Conservation (phyloP, 2,329 filamentous ascomycete genomes). For the Epichloe typhina region DNA sequence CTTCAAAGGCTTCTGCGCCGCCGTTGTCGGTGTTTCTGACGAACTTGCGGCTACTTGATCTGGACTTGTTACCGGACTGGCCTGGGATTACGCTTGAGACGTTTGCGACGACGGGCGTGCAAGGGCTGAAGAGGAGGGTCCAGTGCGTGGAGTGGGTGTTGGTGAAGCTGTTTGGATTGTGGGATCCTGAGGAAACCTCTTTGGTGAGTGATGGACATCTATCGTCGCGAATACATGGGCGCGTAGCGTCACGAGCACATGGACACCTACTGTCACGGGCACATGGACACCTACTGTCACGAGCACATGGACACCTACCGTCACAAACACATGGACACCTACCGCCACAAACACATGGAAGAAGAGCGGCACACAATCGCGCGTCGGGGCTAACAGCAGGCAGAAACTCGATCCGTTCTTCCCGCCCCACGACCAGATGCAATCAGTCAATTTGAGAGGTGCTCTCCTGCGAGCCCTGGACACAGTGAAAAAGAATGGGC, state of each 20-base stretch:
- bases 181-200: constrained; percentile 63
- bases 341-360: neutral
- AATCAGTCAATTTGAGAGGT: constrained; percentile 80
- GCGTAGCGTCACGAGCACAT: neutral
- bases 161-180: constrained; percentile 75
- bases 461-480: constrained; percentile 72
- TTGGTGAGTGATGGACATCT: constrained; percentile 38
- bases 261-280: neutral
- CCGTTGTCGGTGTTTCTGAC: constrained; percentile 48
- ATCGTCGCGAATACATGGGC: neutral
- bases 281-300: neutral
- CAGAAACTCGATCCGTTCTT: constrained; percentile 86
- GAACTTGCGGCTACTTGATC: constrained; percentile 70
- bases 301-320: neutral
- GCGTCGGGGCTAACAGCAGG: constrained; percentile 1
- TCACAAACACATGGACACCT: neutral
- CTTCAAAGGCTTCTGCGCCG: constrained; percentile 4
- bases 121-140: constrained; percentile 71
- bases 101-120: constrained; percentile 52
- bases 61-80: constrained; percentile 68
- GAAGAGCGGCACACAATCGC: neutral
- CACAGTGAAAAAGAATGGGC: constrained; percentile 75
- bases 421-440: constrained; percentile 76
- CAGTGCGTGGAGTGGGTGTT: constrained; percentile 79
- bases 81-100: constrained; percentile 58